Evolutionary conservation across 805 yeast genomes (phyloP).

Genomic region (Candida morakotiae): DNA sequence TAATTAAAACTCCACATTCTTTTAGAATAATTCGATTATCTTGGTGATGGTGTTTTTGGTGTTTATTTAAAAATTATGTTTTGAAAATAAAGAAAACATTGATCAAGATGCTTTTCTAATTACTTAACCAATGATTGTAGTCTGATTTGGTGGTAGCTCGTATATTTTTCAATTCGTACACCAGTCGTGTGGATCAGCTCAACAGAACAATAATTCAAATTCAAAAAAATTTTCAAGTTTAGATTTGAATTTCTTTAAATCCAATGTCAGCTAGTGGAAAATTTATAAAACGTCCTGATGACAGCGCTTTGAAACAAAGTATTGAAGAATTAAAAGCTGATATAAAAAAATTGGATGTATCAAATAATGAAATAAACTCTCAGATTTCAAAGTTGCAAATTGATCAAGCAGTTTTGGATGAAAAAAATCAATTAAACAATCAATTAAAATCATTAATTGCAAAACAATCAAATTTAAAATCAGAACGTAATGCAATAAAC

Average conservation of each 20-base stretch:
- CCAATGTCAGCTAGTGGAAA: constrained; percentile 23
- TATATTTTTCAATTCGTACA: no score
- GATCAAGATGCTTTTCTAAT: no score
- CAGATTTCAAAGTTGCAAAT: constrained; percentile 45
- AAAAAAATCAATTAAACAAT: constrained; percentile 29
- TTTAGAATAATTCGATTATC: no score
- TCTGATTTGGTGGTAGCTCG: no score
- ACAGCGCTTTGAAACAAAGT: constrained; percentile 55
- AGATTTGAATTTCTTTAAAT: neutral
- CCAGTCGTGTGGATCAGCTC: constrained; percentile 1
- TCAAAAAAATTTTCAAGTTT: constrained; percentile 2
- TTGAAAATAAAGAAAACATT: no score
- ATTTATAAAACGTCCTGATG: constrained; percentile 74
- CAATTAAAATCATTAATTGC: constrained; percentile 39
- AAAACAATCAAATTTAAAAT: constrained; percentile 46
- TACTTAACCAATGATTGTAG: no score
- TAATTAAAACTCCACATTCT: no score
- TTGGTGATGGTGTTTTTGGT: no score
- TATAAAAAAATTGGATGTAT: constrained; percentile 58
- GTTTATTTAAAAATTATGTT: no score
- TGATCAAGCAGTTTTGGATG: constrained; percentile 26
- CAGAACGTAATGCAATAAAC: constrained; percentile 47
- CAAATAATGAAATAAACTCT: constrained; percentile 47
- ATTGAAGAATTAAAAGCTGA: constrained; percentile 53
- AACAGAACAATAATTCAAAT: constrained; percentile 2